phyloP scores from a whole-genome alignment of 2,329 filamentous ascomycete genomes.

The Ophiosphaerella narmari region DNA sequence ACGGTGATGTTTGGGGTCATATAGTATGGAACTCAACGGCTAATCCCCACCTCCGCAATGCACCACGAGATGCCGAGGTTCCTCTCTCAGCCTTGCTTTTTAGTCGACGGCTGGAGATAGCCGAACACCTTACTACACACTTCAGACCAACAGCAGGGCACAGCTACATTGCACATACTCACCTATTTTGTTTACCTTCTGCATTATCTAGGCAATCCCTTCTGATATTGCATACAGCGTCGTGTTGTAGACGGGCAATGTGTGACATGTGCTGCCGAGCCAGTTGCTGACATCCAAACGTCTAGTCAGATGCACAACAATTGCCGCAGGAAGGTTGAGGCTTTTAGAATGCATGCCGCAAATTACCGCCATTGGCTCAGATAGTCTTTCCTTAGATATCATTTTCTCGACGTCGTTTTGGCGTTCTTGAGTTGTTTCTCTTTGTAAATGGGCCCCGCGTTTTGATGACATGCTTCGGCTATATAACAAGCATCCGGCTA shows the following conservation, averaged over 20 bases:
- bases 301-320: constrained; percentile 2
- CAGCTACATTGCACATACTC: neutral
- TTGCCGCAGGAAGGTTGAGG: no score
- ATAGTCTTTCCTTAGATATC: no score
- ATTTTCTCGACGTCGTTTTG: no score
- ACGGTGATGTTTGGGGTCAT: constrained; percentile 11
- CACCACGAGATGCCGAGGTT: constrained; percentile 33
- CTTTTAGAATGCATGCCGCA: no score
- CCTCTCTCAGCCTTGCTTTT: constrained; percentile 6
- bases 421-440: no score
- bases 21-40: constrained; percentile 14
- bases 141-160: neutral
- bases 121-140: constrained; percentile 12
- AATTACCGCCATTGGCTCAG: no score
- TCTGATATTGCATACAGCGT: neutral
- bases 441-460: no score
- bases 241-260: neutral
- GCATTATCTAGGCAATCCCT: neutral
- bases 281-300: constrained; percentile 1
- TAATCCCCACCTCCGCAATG: constrained; percentile 23
- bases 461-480: no score
- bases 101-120: constrained; percentile 23
- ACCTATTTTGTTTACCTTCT: neutral
- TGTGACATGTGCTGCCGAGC: neutral
- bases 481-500: no score